These are phyloP conservation scores for Stachybotrys chartarum DNA, from an alignment of 2,329 filamentous ascomycete genomes.

Conservation along the genomic window DNA sequence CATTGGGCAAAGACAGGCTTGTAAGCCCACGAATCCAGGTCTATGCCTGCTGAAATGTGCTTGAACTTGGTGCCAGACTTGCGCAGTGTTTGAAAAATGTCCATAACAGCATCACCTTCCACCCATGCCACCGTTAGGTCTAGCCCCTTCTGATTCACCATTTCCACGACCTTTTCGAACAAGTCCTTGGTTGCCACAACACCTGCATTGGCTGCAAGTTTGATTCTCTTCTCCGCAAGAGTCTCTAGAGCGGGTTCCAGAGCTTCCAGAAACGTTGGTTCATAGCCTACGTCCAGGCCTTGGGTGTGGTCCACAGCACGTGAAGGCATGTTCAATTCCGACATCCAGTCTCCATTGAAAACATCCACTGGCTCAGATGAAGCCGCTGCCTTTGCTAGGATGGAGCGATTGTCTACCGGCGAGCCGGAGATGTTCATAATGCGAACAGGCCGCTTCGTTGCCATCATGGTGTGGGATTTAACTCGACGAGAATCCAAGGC, in stretches of 20 bases:
- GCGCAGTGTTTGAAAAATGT: conserved; percentile 20
- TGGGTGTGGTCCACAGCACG: background rate
- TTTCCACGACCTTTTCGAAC: conserved; percentile 1
- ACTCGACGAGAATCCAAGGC: too few relatives aligned
- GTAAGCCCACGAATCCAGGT: conserved; percentile 20
- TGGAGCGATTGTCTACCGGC: background rate
- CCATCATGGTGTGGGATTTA: too few relatives aligned
- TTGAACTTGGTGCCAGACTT: conserved; percentile 10
- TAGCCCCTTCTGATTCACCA: background rate
- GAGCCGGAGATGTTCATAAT: background rate
- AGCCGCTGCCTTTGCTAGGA: background rate
- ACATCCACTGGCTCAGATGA: background rate
- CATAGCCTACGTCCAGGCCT: background rate
- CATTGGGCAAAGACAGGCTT: conserved; percentile 22
- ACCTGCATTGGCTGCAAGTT: background rate
- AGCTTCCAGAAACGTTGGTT: background rate
- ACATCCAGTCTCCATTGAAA: background rate
- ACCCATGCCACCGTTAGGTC: background rate
- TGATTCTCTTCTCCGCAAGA: background rate
- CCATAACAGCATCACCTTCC: background rate
- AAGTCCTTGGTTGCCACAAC: background rate
- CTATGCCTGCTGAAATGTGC: conserved; percentile 18
- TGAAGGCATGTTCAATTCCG: background rate
- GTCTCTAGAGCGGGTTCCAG: background rate
- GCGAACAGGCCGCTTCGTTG: conserved; percentile 11